phyloP scores from a whole-genome alignment of 371 early-diverging fungal species.

The Dinochytrium kinnereticum region DNA sequence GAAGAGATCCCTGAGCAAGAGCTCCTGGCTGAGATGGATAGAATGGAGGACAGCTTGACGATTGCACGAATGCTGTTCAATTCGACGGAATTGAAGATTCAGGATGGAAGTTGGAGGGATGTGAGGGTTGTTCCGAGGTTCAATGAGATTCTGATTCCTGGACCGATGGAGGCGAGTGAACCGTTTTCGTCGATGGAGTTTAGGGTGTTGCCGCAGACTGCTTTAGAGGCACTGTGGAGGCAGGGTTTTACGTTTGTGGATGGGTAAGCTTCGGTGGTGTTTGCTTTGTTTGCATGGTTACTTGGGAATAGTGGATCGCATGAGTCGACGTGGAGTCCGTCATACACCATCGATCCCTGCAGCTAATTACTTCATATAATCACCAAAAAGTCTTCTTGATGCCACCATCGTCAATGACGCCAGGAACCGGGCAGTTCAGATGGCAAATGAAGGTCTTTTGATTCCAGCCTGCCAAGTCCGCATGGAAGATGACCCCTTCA shows the following conservation, averaged over 20 bases:
- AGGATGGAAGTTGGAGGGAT: too few relatives aligned
- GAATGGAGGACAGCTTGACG: conserved; percentile 24
- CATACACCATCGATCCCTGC: too few relatives aligned
- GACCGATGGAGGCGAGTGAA: not conserved
- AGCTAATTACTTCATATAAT: too few relatives aligned
- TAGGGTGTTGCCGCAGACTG: not conserved
- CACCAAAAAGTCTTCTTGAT: conserved; percentile 40
- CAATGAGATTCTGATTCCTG: not conserved
- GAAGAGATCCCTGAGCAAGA: conserved; percentile 31
- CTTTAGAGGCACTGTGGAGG: conserved; percentile 52
- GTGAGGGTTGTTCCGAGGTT: not conserved
- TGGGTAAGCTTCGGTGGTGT: conserved; percentile 32
- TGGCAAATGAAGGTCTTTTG: conserved; percentile 41
- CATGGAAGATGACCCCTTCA: conserved; percentile 61
- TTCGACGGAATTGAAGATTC: not conserved
- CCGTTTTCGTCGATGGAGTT: conserved; percentile 7
- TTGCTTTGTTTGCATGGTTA: too few relatives aligned
- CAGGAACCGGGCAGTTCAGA: conserved; percentile 38
- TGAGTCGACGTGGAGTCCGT: too few relatives aligned
- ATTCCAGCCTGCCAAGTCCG: conserved; percentile 43
- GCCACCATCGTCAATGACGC: conserved; percentile 37
- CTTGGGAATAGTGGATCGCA: too few relatives aligned
- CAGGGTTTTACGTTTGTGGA: conserved; percentile 62
- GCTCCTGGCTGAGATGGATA: conserved; percentile 33
- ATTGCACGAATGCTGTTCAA: conserved; percentile 21